Conservation (phyloP, 2,329 filamentous ascomycete genomes). For the Aspergillus candidus region DNA sequence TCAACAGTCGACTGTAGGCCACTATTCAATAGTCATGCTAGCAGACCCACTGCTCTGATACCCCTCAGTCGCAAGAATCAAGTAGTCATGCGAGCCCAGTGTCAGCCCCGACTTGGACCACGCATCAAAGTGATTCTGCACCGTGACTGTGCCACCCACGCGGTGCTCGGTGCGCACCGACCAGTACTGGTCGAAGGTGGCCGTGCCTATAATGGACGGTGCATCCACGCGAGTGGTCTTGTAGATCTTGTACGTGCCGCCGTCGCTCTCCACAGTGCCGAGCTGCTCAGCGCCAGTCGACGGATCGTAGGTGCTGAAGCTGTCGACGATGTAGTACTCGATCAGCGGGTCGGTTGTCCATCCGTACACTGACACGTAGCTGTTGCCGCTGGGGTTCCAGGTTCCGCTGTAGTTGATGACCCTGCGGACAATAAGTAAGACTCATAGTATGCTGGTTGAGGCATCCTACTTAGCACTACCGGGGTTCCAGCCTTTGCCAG, state of each 20-base stretch:
- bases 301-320: conserved; percentile 31
- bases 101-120: conserved; percentile 29
- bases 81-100: conserved; percentile 32
- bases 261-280: conserved; percentile 35
- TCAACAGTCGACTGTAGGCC: too few species aligned
- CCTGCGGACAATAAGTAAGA: not conserved
- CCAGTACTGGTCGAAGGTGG: conserved; percentile 42
- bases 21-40: conserved; percentile 27
- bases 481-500: conserved; percentile 55
- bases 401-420: conserved; percentile 25
- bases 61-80: conserved; percentile 39
- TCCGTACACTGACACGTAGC: conserved; percentile 36
- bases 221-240: conserved; percentile 31
- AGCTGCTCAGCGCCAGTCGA: conserved; percentile 21
- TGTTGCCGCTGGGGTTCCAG: conserved; percentile 27
- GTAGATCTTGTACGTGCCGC: conserved; percentile 36
- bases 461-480: conserved; percentile 43
- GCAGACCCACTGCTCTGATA: conserved; percentile 37
- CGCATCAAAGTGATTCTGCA: conserved; percentile 33
- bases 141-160: conserved; percentile 32
- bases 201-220: conserved; percentile 37
- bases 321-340: conserved; percentile 37
- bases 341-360: conserved; percentile 35
- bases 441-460: not conserved
- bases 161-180: conserved; percentile 35